Evolutionary conservation across 1,284 basidiomycete species (phyloP), one percentile per base, ranked within the genome.

Genomic region (Rhodotorula sp.): DNA sequence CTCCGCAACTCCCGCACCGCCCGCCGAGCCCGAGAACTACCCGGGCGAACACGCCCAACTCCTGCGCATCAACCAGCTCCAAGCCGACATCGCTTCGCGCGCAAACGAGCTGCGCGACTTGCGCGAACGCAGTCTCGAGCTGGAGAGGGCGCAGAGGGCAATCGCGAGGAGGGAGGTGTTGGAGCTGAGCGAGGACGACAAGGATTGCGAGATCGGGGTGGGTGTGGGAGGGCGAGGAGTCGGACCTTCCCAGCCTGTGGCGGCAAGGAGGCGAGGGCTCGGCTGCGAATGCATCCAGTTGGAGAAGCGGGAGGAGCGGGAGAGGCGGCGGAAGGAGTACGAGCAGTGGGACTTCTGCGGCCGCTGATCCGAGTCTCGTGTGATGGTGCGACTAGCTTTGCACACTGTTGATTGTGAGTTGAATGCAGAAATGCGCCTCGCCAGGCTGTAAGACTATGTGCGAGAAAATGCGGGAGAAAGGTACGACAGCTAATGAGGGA

Each of bases 21-120:
- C 22, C 31, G 26, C 16, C 47, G 31, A 34, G n/a, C 24, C 53
- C 22, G 67, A 69, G 44, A 56, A 53, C 57, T 69, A 69, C 53
- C 64, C 68, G 6, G 68, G 68, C 47, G 68, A 69, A 34, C 40
- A 61, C 26, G 62, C 56, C n/a, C 68, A 69, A n/a, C 57, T 69
- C 16, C 34, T 53, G 8, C 64, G 68, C 26, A 65, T 69, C 61
- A 64, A 64, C 10, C 34, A 52, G 11, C 64, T 69, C 2, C 68
- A 69, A 53, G 26, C 40, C 3, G 68, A 69, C 30, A 69, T 69
- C 20, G 64, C 64, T 2, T 4, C 34, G 8, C 50, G 64, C 0
- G 68, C 64, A 0, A 44, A 31, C 31, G 56, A 65, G 52, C 53
- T 69, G 46, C 40, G 64, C 2, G 53, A 59, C 1, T 31, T 69